Evolutionary conservation across 2,329 filamentous ascomycete species (phyloP), one percentile per base, ranked within the genome.

Genomic region (Venturia carpophila): DNA sequence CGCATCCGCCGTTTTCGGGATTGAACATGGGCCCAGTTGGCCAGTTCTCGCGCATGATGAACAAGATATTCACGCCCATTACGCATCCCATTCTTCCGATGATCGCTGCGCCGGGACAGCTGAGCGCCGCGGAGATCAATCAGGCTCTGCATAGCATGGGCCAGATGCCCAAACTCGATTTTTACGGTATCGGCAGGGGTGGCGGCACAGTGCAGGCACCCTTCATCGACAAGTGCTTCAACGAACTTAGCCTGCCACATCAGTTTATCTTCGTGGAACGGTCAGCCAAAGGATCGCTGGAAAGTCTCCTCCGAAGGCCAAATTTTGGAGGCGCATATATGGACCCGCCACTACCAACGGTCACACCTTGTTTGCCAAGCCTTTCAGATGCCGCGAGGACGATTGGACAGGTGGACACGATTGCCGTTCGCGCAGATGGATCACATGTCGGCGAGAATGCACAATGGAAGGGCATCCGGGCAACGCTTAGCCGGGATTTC

Each of bases 1-100:
- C 88, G 0, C 82, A 87, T 10, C 90, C 90, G 11, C 88, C 89
- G 0, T 80, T 96, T 42, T 94, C 90, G 1, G 90, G 89, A 7
- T 85, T 95, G 69, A 94, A 94, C 74, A 94, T 94, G 90, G 90
- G 90, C 34, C 87, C 90, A 70, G 84, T 86, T n/a, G 91, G 91
- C 13, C 91, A 95, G 72, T 84, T 95, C 62, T 94, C 91, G 0
- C 84, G 91, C 70, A 89, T 89, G 0, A 79, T 94, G 66, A 95
- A 95, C 76, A 90, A 88, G 65, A 88, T 93, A 67, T 93, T 95
- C 74, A 92, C 90, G 0, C 90, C 91, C 34, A 92, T 95, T 72
- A 95, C 91, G 0, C 91, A 96, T 71, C 90, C 91, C 1, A 79
- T 94, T 11, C 80, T 95, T 3, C 91, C 91, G 10, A 87, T 92